Evolutionary conservation across 176 grass and related monocot species (phyloP), one percentile per base, ranked within the genome.

Genomic region (Rhynchospora breviuscula): DNA sequence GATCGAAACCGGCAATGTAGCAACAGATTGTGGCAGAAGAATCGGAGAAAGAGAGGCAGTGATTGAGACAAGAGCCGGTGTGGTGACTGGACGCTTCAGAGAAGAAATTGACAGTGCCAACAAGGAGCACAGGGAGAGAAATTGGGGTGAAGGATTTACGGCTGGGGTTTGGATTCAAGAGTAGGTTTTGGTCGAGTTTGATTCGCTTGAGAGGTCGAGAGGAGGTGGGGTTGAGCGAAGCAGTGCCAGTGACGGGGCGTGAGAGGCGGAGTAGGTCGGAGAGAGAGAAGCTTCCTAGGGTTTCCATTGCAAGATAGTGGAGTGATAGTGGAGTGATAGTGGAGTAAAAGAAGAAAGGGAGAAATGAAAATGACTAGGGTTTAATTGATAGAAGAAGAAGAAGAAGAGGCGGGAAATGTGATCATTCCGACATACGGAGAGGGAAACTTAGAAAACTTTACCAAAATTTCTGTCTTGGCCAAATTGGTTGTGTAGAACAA

Each of bases 41-140:
- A 73, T 91, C 92, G 59, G 87, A 87, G 57, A 97, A 88, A 68
- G 90, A 90, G 64, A 94, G 67, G 84, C 90, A 94, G 76, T 88
- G 89, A 82, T 85, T 91, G 52, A 85, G 66, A 82, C 89, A 97
- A 19, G 49, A 67, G 29, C 47, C 26, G 18, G 86, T 18, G 22
- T 33, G 79, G 6, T 61, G 13, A 31, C 66, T 57, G 47, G 80
- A 29, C n/a, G 75, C 29, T 6, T 63, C 18, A 1, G 78, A 43
- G 7, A 85, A 85, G 26, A 97, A 85, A 35, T 88, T 89, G 14
- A 97, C 71, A 46, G 40, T 93, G 59, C 92, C 95, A 54, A 86
- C 52, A 14, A 97, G 85, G 52, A 94, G 78, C 25, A 90, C 90
- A 6, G 88, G 85, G 59, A 78, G 29, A 0, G 83, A 12, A 9